Conservation (phyloP, 768 basidiomycete genomes). For the Epithele typhae region DNA sequence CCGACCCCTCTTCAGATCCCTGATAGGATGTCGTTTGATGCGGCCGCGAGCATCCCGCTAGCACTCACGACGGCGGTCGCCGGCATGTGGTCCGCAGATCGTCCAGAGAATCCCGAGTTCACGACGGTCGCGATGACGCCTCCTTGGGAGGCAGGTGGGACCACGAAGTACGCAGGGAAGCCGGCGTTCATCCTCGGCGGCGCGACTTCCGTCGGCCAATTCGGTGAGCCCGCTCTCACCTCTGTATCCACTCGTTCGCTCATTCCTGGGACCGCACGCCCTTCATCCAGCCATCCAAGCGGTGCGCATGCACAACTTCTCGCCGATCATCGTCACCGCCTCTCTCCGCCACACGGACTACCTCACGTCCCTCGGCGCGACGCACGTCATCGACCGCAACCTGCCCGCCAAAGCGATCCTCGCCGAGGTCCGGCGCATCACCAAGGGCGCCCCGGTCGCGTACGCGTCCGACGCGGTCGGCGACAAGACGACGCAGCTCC, state of each 20-base stretch:
- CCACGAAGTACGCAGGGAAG: background rate
- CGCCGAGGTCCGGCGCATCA: slow-evolving; percentile 8
- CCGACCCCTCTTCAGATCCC: too few relatives aligned
- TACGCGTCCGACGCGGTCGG: slow-evolving; percentile 15
- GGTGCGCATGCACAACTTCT: slow-evolving; percentile 25
- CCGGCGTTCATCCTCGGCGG: background rate
- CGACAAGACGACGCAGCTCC: background rate
- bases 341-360: slow-evolving; percentile 20
- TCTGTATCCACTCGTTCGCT: background rate
- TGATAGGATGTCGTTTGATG: too few relatives aligned
- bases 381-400: slow-evolving; percentile 26
- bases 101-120: too few relatives aligned
- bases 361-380: slow-evolving; percentile 26
- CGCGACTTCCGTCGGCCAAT: background rate
- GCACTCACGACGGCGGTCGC: too few relatives aligned
- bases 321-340: slow-evolving; percentile 28
- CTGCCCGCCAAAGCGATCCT: slow-evolving; percentile 2
- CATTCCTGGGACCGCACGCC: background rate
- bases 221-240: background rate
- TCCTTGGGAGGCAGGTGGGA: background rate
- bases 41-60: too few relatives aligned
- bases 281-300: slow-evolving; percentile 21
- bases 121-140: too few relatives aligned
- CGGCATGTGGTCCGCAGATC: too few relatives aligned
- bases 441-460: slow-evolving; percentile 9